Evolutionary conservation across 352 stramenopile genomes (phyloP).

Genomic region (Globisporangium barbulae): DNA sequence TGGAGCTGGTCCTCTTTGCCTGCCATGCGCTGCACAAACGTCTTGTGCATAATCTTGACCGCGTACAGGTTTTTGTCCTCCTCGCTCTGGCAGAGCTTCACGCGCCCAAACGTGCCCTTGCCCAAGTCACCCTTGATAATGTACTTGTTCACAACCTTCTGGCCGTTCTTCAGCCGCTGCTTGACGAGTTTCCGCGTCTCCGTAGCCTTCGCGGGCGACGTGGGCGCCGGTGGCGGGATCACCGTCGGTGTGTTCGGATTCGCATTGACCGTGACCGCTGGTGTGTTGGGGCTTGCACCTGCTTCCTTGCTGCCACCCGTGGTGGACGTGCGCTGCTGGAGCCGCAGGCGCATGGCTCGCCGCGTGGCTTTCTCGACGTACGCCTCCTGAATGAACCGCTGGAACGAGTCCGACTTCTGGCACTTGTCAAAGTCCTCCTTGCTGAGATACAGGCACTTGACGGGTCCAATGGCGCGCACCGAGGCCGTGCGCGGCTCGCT

Average conservation of each 20-base stretch:
- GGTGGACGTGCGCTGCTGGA: slow-evolving; percentile 55
- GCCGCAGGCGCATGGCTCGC: slow-evolving; percentile 71
- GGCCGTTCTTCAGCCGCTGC: slow-evolving; percentile 76
- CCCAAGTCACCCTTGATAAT: slow-evolving; percentile 90
- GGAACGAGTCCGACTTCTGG: slow-evolving; percentile 76
- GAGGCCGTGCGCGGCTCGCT: slow-evolving; percentile 83
- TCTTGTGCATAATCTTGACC: slow-evolving; percentile 90
- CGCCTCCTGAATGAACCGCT: slow-evolving; percentile 81
- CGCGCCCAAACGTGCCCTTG: slow-evolving; percentile 87
- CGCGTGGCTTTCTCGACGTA: slow-evolving; percentile 86
- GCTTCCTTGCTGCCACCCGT: slow-evolving; percentile 10
- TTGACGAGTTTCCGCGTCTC: slow-evolving; percentile 83
- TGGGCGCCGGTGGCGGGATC: slow-evolving; percentile 39
- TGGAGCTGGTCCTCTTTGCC: slow-evolving; percentile 84
- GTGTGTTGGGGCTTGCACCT: slow-evolving; percentile 4
- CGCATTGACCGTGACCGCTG: slow-evolving; percentile 15
- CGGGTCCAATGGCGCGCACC: slow-evolving; percentile 68
- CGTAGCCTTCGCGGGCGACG: slow-evolving; percentile 56
- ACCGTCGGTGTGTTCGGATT: slow-evolving; percentile 28
- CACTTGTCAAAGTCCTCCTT: slow-evolving; percentile 89
- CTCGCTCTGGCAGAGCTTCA: slow-evolving; percentile 81
- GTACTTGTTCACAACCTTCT: slow-evolving; percentile 94
- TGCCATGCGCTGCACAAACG: slow-evolving; percentile 86
- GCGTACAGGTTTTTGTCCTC: slow-evolving; percentile 81
- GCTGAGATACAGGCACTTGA: slow-evolving; percentile 85